phyloP scores from a whole-genome alignment of 1,139 yeast species.

The Protomyces inundatus region DNA sequence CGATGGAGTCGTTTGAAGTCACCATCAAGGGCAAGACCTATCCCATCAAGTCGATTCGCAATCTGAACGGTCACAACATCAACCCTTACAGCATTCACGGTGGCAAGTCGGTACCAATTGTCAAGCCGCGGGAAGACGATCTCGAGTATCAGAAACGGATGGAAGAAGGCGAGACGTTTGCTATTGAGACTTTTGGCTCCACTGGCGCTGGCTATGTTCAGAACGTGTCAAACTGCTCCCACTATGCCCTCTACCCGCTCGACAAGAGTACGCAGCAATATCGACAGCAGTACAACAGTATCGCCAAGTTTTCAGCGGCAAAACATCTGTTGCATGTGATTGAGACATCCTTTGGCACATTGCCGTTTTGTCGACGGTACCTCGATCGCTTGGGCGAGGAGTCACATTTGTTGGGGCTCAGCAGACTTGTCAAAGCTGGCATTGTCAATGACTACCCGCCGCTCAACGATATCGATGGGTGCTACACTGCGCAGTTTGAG shows the following conservation, averaged over 20 bases:
- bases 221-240: slow-evolving; percentile 87
- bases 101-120: slow-evolving; percentile 94
- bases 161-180: slow-evolving; percentile 98
- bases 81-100: slow-evolving; percentile 80
- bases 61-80: slow-evolving; percentile 91
- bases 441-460: slow-evolving; percentile 95
- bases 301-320: slow-evolving; percentile 61
- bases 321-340: slow-evolving; percentile 61
- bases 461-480: slow-evolving; percentile 73
- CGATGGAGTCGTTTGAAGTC: slow-evolving; percentile 93
- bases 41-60: slow-evolving; percentile 83
- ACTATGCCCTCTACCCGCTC: slow-evolving; percentile 55
- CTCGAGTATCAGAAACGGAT: slow-evolving; percentile 82
- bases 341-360: slow-evolving; percentile 78
- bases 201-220: slow-evolving; percentile 91
- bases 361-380: slow-evolving; percentile 95
- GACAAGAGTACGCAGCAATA: slow-evolving; percentile 34
- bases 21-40: slow-evolving; percentile 80
- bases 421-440: slow-evolving; percentile 78
- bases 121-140: slow-evolving; percentile 49
- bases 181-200: slow-evolving; percentile 95
- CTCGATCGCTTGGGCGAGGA: slow-evolving; percentile 89
- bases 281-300: slow-evolving; percentile 47
- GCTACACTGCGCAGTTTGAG: slow-evolving; percentile 93
- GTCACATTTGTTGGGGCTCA: slow-evolving; percentile 77